A percentile compares a stretch with the other conserved stretches of the same genome.
phyloP scores from a whole-genome alignment of 116 monocot species.

The Thalassia testudinum region DNA sequence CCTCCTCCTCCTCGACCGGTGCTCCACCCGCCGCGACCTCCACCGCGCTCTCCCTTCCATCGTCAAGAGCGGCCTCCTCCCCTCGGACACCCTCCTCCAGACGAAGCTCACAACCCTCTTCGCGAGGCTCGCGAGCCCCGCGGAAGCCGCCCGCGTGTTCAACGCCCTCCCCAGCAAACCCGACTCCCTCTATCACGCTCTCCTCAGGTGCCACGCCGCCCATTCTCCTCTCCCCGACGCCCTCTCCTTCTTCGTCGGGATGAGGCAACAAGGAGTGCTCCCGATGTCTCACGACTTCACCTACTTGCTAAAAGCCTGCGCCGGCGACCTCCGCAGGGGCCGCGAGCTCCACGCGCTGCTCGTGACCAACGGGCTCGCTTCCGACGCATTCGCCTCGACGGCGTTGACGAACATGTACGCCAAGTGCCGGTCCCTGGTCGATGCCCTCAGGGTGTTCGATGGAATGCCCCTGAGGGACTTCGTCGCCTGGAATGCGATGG shows the following conservation, averaged over 20 bases:
- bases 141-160: constrained; percentile 30
- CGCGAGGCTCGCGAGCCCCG: constrained; percentile 31
- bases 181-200: constrained; percentile 40
- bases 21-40: constrained; percentile 25
- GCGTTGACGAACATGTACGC: constrained; percentile 59
- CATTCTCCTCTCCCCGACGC: constrained; percentile 15
- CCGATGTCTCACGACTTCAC: constrained; percentile 29
- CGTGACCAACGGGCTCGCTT: constrained; percentile 20
- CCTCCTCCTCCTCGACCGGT: constrained; percentile 24
- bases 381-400: constrained; percentile 44
- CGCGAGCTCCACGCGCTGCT: constrained; percentile 49
- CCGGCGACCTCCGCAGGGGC: constrained; percentile 38
- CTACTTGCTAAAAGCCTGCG: constrained; percentile 57
- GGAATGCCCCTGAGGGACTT: constrained; percentile 53
- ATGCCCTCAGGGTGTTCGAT: constrained; percentile 58
- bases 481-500: constrained; percentile 71
- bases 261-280: constrained; percentile 15
- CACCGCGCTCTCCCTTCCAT: constrained; percentile 30
- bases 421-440: constrained; percentile 32
- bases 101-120: constrained; percentile 44
- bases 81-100: constrained; percentile 20
- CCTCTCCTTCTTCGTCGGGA: constrained; percentile 16
- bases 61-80: constrained; percentile 27
- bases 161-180: constrained; percentile 17
- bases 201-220: constrained; percentile 35